Conservation (phyloP, 2,329 filamentous ascomycete genomes). For the Colletotrichum sp. region DNA sequence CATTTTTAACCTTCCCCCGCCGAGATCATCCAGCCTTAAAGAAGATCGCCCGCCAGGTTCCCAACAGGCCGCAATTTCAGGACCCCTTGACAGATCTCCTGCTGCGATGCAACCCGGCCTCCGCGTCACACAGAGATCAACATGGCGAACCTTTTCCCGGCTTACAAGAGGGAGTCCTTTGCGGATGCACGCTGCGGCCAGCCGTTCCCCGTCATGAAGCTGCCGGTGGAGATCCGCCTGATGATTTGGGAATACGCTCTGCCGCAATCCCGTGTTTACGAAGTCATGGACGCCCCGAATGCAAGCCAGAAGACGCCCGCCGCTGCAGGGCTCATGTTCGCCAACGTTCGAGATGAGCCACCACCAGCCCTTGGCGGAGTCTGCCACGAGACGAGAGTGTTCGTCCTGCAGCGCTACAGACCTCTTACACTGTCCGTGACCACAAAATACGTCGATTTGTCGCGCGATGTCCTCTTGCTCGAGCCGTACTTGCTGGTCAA, state of each 20-base stretch:
- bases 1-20: not conserved
- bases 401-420: constrained; percentile 47
- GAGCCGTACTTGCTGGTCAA: constrained; percentile 54
- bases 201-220: constrained; percentile 24
- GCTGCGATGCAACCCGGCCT: constrained; percentile 16
- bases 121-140: constrained; percentile 11
- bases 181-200: not conserved
- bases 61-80: not conserved
- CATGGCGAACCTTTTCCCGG: constrained; percentile 9
- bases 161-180: not conserved
- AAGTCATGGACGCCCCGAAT: constrained; percentile 50
- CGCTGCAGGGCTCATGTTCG: constrained; percentile 49
- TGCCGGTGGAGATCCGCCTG: constrained; percentile 49
- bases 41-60: constrained; percentile 16
- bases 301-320: constrained; percentile 42
- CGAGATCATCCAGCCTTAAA: constrained; percentile 12
- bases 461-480: constrained; percentile 49
- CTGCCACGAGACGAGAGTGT: constrained; percentile 47
- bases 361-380: constrained; percentile 48
- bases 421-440: constrained; percentile 47
- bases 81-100: constrained; percentile 4
- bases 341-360: constrained; percentile 49
- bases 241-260: constrained; percentile 52
- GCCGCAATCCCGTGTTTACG: constrained; percentile 49
- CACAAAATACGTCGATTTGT: constrained; percentile 52